These are phyloP conservation scores for Suhomyces maxii DNA, from an alignment of 1,139 yeast species.

Conservation along the genomic window DNA sequence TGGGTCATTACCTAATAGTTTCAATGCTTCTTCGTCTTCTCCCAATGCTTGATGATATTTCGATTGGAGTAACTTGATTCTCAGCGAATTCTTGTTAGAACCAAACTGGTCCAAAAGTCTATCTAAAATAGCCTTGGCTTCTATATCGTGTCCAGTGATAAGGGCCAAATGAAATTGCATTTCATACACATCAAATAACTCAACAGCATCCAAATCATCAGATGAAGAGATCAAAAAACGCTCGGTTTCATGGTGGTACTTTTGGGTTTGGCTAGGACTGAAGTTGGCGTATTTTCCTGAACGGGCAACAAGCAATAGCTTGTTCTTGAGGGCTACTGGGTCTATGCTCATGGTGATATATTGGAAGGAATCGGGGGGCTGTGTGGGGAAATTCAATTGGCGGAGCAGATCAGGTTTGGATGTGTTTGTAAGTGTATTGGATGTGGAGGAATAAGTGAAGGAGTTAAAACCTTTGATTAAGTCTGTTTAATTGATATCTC, in stretches of 20 bases:
- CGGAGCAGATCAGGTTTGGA: neutral
- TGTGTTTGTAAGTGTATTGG: too few species aligned
- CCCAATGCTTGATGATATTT: constrained; percentile 59
- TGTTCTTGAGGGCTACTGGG: constrained; percentile 14
- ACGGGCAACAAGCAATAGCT: constrained; percentile 19
- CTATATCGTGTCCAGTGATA: constrained; percentile 64
- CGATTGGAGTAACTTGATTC: constrained; percentile 58
- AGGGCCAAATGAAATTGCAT: constrained; percentile 69
- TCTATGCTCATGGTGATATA: constrained; percentile 3
- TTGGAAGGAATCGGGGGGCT: neutral
- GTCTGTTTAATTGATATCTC: too few species aligned
- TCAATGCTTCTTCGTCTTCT: constrained; percentile 33
- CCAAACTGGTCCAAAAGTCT: constrained; percentile 67
- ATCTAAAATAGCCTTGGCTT: constrained; percentile 67
- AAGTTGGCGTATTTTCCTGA: constrained; percentile 19
- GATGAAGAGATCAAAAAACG: constrained; percentile 30
- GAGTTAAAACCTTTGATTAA: too few species aligned
- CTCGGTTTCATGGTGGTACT: constrained; percentile 20
- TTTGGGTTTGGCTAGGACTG: constrained; percentile 18
- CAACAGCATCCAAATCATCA: constrained; percentile 42
- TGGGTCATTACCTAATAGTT: constrained; percentile 36
- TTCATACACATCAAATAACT: constrained; percentile 62
- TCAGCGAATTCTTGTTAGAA: constrained; percentile 47
- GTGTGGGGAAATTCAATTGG: neutral
- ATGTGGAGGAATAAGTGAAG: too few species aligned